Evolutionary conservation across 1,139 yeast genomes (phyloP), one percentile per base, ranked within the genome.

Genomic region (Blastobotrys arbuscula): DNA sequence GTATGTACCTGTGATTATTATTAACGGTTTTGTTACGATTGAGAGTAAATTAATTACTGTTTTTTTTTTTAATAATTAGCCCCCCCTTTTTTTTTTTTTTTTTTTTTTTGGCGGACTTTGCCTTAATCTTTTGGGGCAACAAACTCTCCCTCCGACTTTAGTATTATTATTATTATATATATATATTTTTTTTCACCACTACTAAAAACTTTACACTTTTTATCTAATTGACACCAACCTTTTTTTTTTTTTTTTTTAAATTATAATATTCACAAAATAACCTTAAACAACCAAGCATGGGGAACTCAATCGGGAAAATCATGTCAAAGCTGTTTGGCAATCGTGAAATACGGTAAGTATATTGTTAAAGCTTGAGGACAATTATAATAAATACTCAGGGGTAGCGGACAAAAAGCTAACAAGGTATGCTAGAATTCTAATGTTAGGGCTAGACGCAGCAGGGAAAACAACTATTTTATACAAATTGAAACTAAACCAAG

Each of bases 371-470:
- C n/a, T n/a, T n/a, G n/a, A n/a, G n/a, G n/a, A n/a, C n/a, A n/a
- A n/a, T 20, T 40, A 20, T 30, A 21, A 20, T 30, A 35, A 36
- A 18, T 8, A 18, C 24, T 36, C 39, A 36, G 39, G 39, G 31
- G 30, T 16, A 40, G n/a, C 9, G 4, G 20, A 33, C 19, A 37
- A 23, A 39, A 28, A 28, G n/a, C 16, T 53, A 49, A 48, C 50
- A 50, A 21, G 38, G n/a, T n/a, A n/a, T 38, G 13, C 12, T 45
- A 71, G 94, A 64, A 83, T 89, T 64, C 76, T 89, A 58, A 88
- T 89, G 96, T 77, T 89, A 55, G 97, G 97, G 15, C 75, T 89
- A 55, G 96, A 88, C 65, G 87, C 88, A 58, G 96, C 96, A 3
- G 96, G 96, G 45, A 88, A 88, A 67, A 88, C 96, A 13, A 86